Evolutionary conservation across 805 yeast species (phyloP).

Genomic region (Schizosaccharomyces octosporus): DNA sequence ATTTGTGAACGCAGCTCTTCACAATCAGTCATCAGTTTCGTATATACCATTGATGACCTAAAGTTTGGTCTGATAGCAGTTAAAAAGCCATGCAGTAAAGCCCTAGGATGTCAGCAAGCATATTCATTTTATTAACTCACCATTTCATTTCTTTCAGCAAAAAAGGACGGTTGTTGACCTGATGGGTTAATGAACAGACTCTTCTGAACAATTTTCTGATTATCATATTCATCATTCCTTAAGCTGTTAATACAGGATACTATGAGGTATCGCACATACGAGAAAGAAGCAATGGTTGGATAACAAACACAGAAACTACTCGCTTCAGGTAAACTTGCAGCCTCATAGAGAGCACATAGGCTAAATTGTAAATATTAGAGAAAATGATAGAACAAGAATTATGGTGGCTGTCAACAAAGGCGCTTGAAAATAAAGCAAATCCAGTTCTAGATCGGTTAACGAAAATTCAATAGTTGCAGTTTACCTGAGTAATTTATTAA

Average conservation of each 20-base stretch:
- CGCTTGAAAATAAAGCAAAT: neutral
- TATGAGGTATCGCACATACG: neutral
- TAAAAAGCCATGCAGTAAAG: neutral
- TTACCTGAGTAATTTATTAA: neutral
- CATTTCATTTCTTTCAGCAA: neutral
- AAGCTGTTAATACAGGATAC: neutral
- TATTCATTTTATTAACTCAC: neutral
- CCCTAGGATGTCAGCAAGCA: neutral
- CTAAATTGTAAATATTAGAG: neutral
- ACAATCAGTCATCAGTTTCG: neutral
- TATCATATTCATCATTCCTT: neutral
- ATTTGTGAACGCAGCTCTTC: too few relatives aligned
- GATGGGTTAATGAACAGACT: neutral
- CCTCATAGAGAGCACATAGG: neutral
- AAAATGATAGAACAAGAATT: neutral
- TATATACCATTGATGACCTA: neutral
- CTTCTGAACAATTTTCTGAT: neutral
- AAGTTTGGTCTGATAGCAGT: neutral
- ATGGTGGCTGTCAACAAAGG: neutral
- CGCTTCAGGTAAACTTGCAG: neutral
- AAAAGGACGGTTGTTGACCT: neutral
- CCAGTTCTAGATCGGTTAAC: neutral
- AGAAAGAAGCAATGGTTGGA: neutral
- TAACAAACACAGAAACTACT: neutral
- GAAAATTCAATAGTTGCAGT: neutral